phyloP scores from a whole-genome alignment of 441 rosid genomes.

The Flueggea neowawraea region DNA sequence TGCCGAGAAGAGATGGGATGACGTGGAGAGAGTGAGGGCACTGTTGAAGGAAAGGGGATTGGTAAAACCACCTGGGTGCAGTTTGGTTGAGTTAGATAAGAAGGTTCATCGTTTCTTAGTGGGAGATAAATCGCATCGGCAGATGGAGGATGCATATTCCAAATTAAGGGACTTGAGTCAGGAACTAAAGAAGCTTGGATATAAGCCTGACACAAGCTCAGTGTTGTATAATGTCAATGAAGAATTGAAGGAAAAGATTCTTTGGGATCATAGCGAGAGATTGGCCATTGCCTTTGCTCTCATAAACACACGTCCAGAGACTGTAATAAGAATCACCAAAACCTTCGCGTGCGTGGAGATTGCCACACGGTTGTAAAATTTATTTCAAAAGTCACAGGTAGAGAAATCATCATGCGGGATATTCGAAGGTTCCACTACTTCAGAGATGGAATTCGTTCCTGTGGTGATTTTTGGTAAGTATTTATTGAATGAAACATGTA shows the following conservation, averaged over 20 bases:
- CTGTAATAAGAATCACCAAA: constrained; percentile 23
- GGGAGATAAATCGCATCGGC: constrained; percentile 25
- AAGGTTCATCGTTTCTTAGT: constrained; percentile 18
- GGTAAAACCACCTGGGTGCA: constrained; percentile 22
- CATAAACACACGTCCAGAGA: constrained; percentile 19
- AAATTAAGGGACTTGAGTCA: constrained; percentile 17
- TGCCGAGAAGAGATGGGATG: constrained; percentile 29
- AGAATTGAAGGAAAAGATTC: constrained; percentile 20
- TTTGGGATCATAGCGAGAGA: constrained; percentile 24
- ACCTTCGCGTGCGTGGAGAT: constrained; percentile 21
- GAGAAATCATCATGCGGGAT: constrained; percentile 22
- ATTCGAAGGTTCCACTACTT: constrained; percentile 20
- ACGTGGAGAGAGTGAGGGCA: constrained; percentile 27
- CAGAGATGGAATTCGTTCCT: constrained; percentile 23
- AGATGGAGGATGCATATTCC: constrained; percentile 10
- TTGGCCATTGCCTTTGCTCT: constrained; percentile 25
- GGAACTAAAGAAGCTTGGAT: constrained; percentile 12
- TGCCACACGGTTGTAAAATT: constrained; percentile 16
- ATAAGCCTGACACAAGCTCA: constrained; percentile 20
- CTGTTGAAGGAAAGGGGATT: constrained; percentile 20
- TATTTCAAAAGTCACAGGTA: constrained; percentile 18
- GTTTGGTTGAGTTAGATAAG: constrained; percentile 25
- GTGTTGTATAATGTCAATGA: constrained; percentile 17
- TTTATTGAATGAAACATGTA: not conserved
- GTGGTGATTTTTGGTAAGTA: constrained; percentile 15